phyloP scores from a whole-genome alignment of 2,329 filamentous ascomycete species.

The Cadophora sp. region DNA sequence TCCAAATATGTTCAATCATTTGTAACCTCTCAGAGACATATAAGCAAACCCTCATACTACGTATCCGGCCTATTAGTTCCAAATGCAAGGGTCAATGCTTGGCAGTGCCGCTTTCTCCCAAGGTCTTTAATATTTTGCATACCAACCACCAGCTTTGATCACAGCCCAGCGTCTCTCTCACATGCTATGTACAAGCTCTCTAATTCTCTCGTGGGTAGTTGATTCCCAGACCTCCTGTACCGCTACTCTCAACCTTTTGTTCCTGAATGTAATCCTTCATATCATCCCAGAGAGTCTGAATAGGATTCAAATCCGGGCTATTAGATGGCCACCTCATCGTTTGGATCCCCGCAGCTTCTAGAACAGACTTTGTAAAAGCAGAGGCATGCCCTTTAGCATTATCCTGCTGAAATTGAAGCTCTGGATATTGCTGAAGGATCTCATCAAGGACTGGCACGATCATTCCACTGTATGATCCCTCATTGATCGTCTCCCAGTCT shows the following conservation, averaged over 20 bases:
- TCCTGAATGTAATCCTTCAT: slow-evolving; percentile 32
- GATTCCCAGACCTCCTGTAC: slow-evolving; percentile 32
- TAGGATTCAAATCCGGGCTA: slow-evolving; percentile 35
- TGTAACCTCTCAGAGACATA: too few species aligned
- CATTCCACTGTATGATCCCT: too few species aligned
- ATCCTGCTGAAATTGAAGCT: slow-evolving; percentile 27
- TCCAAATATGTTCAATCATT: too few species aligned
- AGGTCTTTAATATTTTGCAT: not conserved
- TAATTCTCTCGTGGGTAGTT: slow-evolving; percentile 20
- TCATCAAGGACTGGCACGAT: too few species aligned
- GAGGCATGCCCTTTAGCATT: slow-evolving; percentile 25
- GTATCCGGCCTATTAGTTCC: not conserved
- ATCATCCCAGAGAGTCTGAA: slow-evolving; percentile 18
- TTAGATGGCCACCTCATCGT: slow-evolving; percentile 21
- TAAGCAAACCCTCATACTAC: too few species aligned
- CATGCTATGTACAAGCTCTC: slow-evolving; percentile 17
- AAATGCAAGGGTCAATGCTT: not conserved
- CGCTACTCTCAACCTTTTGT: slow-evolving; percentile 24
- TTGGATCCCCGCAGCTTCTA: slow-evolving; percentile 10
- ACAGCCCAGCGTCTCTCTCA: slow-evolving; percentile 22
- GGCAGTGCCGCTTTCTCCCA: slow-evolving; percentile 6
- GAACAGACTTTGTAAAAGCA: slow-evolving; percentile 25
- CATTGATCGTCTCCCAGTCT: slow-evolving; percentile 24
- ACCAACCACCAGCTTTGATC: slow-evolving; percentile 13
- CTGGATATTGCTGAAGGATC: slow-evolving; percentile 19